Evolutionary conservation across 805 yeast species (phyloP), one percentile per base, ranked within the genome.

Genomic region (Hanseniaspora singularis): DNA sequence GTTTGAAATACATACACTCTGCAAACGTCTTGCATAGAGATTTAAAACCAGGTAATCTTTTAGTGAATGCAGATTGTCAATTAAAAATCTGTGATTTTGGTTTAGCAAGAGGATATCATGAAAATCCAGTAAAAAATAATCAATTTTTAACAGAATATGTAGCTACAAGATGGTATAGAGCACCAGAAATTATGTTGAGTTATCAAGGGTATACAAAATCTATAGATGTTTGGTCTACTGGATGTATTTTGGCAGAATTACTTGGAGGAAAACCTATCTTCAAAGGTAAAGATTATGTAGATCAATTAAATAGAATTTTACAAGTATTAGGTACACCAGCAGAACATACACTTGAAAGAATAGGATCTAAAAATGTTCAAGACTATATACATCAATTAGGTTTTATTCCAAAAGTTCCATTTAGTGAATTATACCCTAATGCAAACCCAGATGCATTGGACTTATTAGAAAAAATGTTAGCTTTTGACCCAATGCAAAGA

Each of bases 151-250:
- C 98, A 1, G 97, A 89, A 63, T 92, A 92, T 60, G 98, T 92
- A 23, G 97, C 98, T 27, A 92, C 98, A 1, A 73, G 98, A 61
- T 92, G 98, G 98, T 92, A 92, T 64, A 71, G 98, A 54, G 98
- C 98, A 3, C 98, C 98, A 0, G 98, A 92, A 60, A 87, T 92
- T 64, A 89, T 92, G 87, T 70, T 92, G 47, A 81, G 94, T 53
- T 86, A 84, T 67, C 94, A 92, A 62, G 85, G 88, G 50, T 89
- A 89, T 63, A 84, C 97, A 5, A 88, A 86, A 65, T 96, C 98
- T 20, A 89, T 92, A 50, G 98, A 92, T 63, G 74, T 92, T 49
- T 92, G 98, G 98, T 86, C 96, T 0, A 94, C 92, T 18, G 98
- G 98, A 2, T 92, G 98, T 66, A 88, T 92, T 50, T 67, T 92